Base-by-base conservation (phyloP, 306 rosid species). In the Cicer yamashitae region DNA sequence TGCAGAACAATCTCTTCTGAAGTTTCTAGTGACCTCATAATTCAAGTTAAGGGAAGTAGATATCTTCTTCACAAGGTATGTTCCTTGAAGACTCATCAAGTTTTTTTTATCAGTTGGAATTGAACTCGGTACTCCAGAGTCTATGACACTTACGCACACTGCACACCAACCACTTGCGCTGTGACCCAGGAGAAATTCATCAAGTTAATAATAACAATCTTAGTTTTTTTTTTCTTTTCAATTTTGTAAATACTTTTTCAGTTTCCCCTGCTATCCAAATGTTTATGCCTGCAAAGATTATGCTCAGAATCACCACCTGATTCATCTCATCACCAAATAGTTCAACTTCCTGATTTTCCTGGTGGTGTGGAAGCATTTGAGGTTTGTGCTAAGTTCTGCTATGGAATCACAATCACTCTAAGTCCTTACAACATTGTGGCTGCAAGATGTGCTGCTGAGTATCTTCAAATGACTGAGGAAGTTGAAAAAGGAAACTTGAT, bases 191-290 rank as follows among this genome's bases (percentile, higher is more conserved):
- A 30, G 37, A 30, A 30, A 30, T 30, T 30, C 37, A 30, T 30
- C 37, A 30, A 30, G 37, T 30, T 30, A 30, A 30, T 30, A 25
- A 4, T 57, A 65, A 65, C 2, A 65, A 43, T 65, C 8, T 65
- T 37, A 17, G 5, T 25, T 25, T 53, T 73, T 4, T 6, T 8
- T 53, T 18, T 65, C 6, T 15, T 9, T 7, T 17, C 34, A 40
- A 40, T 64, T 47, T 1, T 64, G 30, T 64, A 9, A 40, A 40
- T 61, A 37, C 10, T 13, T 79, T 44, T 73, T 58, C 94, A 96
- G 99, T 96, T 96, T 83, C 99, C 99, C 48, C 89, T 96, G 70
- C 85, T 96, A 76, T 96, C 99, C 15, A 96, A 96, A 82, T 90
- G 98, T 68, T 76, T 84, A 83, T 73, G 94, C 34, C 86, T 96